Percentiles rank a stretch among this genome's conserved stretches.
phyloP scores from a whole-genome alignment of 352 stramenopile species.

The Poterioochromonas sp. region DNA sequence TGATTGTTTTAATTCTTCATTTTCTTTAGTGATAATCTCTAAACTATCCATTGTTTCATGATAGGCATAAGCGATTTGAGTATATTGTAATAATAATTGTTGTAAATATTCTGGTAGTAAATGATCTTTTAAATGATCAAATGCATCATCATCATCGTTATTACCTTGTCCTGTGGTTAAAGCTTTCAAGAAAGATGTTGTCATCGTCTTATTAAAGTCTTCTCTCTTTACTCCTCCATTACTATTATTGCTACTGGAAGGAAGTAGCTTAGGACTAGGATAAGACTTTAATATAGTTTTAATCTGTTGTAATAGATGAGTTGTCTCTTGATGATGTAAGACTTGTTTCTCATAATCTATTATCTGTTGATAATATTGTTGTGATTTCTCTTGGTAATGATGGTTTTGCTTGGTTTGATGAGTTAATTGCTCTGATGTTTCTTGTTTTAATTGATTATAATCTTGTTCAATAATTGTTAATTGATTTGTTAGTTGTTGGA shows the following conservation, averaged over 20 bases:
- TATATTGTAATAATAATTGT: not conserved
- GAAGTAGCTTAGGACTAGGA: not conserved
- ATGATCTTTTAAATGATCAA: not conserved
- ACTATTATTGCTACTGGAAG: not conserved
- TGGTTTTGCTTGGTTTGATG: not conserved
- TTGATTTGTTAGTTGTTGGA: no score
- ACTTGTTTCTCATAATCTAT: not conserved
- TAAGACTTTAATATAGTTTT: not conserved
- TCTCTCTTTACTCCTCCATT: no score
- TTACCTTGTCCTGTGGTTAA: not conserved
- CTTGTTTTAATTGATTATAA: no score
- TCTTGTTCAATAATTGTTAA: no score
- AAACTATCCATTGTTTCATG: not conserved
- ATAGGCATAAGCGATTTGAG: not conserved
- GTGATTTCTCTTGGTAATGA: not conserved
- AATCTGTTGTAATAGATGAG: not conserved
- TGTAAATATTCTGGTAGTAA: not conserved
- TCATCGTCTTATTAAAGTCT: not conserved
- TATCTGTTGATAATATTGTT: not conserved
- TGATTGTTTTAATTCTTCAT: not conserved
- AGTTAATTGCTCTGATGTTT: not conserved
- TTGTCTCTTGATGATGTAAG: not conserved
- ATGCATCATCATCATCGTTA: not conserved
- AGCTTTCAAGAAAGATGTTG: not conserved
- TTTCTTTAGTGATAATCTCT: not conserved